Evolutionary conservation across 306 rosid genomes (phyloP).

Genomic region (Boehmeria nivea): DNA sequence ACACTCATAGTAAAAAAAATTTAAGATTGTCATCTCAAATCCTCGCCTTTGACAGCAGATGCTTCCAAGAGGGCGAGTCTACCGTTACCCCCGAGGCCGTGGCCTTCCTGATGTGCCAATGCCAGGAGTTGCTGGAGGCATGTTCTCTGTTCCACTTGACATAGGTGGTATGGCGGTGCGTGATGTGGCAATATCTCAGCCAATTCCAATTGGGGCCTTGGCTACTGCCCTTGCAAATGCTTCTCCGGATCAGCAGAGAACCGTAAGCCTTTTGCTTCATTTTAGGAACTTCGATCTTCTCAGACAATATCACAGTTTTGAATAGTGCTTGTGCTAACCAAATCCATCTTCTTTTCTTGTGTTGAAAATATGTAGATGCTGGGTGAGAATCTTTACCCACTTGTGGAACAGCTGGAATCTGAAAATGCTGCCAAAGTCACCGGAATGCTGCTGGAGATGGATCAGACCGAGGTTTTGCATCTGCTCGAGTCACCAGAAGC

Average conservation of each 20-base stretch:
- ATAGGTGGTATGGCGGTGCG: slow-evolving; percentile 76
- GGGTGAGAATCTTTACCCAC: slow-evolving; percentile 97
- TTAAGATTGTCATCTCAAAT: not conserved
- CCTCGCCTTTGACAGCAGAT: slow-evolving; percentile 43
- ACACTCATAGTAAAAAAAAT: too few species aligned
- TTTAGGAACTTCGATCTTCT: not conserved
- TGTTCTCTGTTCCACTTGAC: slow-evolving; percentile 94
- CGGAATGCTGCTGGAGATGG: slow-evolving; percentile 99
- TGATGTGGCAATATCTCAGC: slow-evolving; percentile 68
- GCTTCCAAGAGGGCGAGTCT: slow-evolving; percentile 90
- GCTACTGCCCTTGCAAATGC: slow-evolving; percentile 94
- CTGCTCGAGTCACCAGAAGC: slow-evolving; percentile 98
- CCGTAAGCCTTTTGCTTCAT: slow-evolving; percentile 39
- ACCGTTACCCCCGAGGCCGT: slow-evolving; percentile 88
- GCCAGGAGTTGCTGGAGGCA: slow-evolving; percentile 93
- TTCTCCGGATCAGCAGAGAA: slow-evolving; percentile 93
- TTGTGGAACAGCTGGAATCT: slow-evolving; percentile 92
- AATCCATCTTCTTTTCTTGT: slow-evolving; percentile 21
- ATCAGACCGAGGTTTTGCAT: slow-evolving; percentile 95
- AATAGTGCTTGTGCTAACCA: not conserved
- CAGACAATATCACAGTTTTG: not conserved
- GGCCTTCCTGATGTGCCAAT: slow-evolving; percentile 79
- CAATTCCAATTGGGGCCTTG: slow-evolving; percentile 86
- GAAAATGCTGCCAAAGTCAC: slow-evolving; percentile 98
- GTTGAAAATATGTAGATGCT: slow-evolving; percentile 59